Evolutionary conservation across 345 rosid species (phyloP).

Genomic region (Sisymbrium altissimum): DNA sequence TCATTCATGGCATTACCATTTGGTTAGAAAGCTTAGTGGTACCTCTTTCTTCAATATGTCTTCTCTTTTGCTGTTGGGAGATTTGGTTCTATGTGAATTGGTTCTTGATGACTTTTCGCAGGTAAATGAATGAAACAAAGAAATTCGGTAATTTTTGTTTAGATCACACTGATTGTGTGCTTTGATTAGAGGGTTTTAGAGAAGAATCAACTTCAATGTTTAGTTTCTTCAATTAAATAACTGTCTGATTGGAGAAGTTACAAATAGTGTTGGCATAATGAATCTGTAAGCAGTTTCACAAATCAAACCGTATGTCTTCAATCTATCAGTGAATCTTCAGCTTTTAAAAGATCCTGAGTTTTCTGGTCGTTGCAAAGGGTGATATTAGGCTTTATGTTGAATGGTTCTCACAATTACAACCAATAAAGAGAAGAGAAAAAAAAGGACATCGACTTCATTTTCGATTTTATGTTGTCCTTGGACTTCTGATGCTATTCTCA

Average conservation of each 20-base stretch:
- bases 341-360: background rate
- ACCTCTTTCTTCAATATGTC: background rate
- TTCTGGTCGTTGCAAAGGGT: background rate
- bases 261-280: background rate
- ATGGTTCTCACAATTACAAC: too few species aligned
- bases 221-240: background rate
- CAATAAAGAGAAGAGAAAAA: too few species aligned
- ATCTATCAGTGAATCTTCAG: background rate
- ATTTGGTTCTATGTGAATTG: slow-evolving; percentile 13
- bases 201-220: background rate
- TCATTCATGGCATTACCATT: slow-evolving; percentile 8
- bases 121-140: background rate
- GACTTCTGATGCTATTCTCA: background rate
- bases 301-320: background rate
- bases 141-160: background rate
- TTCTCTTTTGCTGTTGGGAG: slow-evolving; percentile 26
- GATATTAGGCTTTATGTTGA: too few species aligned
- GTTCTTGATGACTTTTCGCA: background rate
- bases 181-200: background rate
- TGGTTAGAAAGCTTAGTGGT: background rate
- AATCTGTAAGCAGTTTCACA: background rate
- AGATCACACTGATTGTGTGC: background rate
- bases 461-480: too few species aligned
- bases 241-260: background rate
- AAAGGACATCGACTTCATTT: too few species aligned